Base-by-base conservation (phyloP, 805 yeast genomes). In the Yamadazyma laniorum region DNA sequence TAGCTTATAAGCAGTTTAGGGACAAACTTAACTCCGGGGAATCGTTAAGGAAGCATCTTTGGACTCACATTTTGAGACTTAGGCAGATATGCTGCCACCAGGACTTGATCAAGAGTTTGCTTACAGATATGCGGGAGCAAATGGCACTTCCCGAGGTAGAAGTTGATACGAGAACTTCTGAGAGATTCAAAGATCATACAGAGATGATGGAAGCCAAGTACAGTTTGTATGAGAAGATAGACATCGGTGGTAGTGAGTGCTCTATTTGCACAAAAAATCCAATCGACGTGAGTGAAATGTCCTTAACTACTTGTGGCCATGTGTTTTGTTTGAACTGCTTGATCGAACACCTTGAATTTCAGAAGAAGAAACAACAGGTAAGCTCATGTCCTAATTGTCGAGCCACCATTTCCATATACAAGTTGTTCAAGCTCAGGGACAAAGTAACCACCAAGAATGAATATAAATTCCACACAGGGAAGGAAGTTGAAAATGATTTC, bases 31-130 rank as follows among this genome's bases (percentile, higher is more conserved):
- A 66, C 25, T 65, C 72, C 3, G 96, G 96, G 4, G 76, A 80
- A 42, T 61, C 85, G n/a, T 56, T 85, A 48, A 80, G 77, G 45
- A 78, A 93, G 2, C 79, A 85, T 19, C 86, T 91, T 48, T 65
- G 91, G 48, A 82, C 93, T 2, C 93, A 86, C 54, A 82, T 91
- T 37, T 59, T 91, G 45, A 69, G 98, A 39, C 67, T 91, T 26
- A 71, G 98, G 42, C 98, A 91, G 56, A 75, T 84, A 0, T 91
- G 97, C 56, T 88, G 96, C 53, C 96, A 91, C 56, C 72, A 83
- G 13, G 78, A 77, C 37, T 64, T 90, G 40, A 74, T 89, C 1
- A 72, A 74, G 3, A 63, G 74, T 7, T 63, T 67, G 2, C 58
- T 58, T 28, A 82, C 77, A 33, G 72, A 75, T 53, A 82, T 77